Percentiles rank a stretch among this genome's conserved stretches.
phyloP scores from a whole-genome alignment of 495 filamentous ascomycete genomes.

The Penicillium atrosanguineum region DNA sequence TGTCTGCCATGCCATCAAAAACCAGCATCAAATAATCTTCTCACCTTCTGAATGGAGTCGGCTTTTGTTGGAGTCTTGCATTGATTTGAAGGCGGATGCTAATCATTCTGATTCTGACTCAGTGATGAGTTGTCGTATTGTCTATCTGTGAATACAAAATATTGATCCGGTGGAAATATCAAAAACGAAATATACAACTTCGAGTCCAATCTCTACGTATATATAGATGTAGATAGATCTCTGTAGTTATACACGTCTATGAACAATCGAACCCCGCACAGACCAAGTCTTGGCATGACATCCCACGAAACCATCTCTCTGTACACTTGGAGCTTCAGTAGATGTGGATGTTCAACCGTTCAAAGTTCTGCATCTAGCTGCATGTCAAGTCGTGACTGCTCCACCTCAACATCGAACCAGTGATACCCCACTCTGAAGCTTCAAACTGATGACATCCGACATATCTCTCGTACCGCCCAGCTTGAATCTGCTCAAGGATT shows the following conservation, averaged over 20 bases:
- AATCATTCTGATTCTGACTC: background rate
- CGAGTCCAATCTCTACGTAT: background rate
- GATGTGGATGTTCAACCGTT: background rate
- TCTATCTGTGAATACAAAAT: background rate
- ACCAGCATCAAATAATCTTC: constrained; percentile 54
- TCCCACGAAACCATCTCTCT: constrained; percentile 13
- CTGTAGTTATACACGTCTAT: background rate
- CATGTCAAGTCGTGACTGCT: background rate
- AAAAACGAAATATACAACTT: background rate
- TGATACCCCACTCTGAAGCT: background rate
- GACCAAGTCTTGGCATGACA: constrained; percentile 45
- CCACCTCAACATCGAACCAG: background rate
- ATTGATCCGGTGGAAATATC: background rate
- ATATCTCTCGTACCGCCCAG: background rate
- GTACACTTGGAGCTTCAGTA: background rate
- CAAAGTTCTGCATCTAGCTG: background rate
- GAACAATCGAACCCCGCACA: constrained; percentile 24
- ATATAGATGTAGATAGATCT: background rate
- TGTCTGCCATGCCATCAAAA: constrained; percentile 50
- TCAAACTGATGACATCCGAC: background rate
- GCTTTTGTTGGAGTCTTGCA: background rate
- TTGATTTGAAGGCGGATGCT: constrained; percentile 11
- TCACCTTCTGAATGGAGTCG: constrained; percentile 42
- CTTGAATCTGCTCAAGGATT: background rate
- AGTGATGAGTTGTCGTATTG: background rate